Evolutionary conservation across 805 yeast species (phyloP), one percentile per base, ranked within the genome.

Genomic region (Starmerella sirachaensis): DNA sequence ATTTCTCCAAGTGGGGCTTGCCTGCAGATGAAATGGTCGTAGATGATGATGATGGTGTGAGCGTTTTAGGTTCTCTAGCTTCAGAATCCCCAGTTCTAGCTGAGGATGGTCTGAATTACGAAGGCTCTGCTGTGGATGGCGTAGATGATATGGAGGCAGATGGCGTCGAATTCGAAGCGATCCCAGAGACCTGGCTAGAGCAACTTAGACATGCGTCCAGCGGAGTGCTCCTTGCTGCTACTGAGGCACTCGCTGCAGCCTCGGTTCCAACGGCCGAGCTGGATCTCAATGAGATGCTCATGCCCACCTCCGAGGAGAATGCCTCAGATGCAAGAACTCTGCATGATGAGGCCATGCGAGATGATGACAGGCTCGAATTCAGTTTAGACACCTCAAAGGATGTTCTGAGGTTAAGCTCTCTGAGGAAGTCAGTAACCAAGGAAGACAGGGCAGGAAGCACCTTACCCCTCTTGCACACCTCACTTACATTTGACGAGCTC

Each of bases 1-100:
- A 91, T 62, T 91, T 91, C 53, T 84, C 94, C 62, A 72, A 81
- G 5, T 91, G 96, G 95, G 97, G 97, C 6, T 60, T 91, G 26
- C 40, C 49, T n/a, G 44, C 37, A n/a, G 47, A 49, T 6, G 51
- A 50, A 12, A 48, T 50, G 55, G 37, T 46, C 9, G 40, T 50
- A 9, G 51, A 48, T 12, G 54, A 51, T 11, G 50, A 45, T 21
- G 54, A 47, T 4, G 43, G 22, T 3, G 30, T 25, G 5, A 35
- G 24, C 6, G 29, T n/a, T 6, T 22, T 22, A 3, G 16, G 9
- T 14, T 29, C n/a, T 11, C 18, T 12, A 17, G 23, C 9, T 16
- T 31, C 23, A 14, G 39, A 28, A 11, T 10, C 28, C 12, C 22
- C 32, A 20, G 31, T 21, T 3, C 12, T 30, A n/a, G 25, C 12